These are phyloP conservation scores for Barnettozyma pratensis DNA, from an alignment of 805 yeast species.

Conservation along the genomic window DNA sequence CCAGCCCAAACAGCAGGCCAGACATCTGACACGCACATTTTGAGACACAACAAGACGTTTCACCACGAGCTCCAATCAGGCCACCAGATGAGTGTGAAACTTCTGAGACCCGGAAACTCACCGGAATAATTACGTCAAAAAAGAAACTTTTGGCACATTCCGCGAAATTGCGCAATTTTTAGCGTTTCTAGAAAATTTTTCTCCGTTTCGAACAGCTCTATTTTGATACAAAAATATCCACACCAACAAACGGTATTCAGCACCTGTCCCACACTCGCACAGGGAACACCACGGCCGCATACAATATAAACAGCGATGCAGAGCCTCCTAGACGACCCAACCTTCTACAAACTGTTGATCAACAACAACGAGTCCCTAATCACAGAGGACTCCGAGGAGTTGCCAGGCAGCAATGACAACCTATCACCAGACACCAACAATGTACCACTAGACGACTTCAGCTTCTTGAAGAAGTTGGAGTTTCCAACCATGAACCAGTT, in stretches of 20 bases:
- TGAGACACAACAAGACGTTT: no score
- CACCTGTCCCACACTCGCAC: not conserved
- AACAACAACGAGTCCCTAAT: slow-evolving; percentile 14
- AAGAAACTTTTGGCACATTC: not conserved
- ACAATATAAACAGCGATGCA: slow-evolving; percentile 11
- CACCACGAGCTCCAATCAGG: no score
- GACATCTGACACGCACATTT: no score
- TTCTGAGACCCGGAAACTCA: no score
- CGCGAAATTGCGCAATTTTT: not conserved
- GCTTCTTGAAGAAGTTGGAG: slow-evolving; percentile 9
- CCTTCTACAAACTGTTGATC: slow-evolving; percentile 18
- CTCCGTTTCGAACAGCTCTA: not conserved
- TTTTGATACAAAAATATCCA: not conserved
- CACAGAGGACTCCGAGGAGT: not conserved
- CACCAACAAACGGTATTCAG: not conserved
- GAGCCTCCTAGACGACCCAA: slow-evolving; percentile 20
- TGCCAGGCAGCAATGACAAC: not conserved
- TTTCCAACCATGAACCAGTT: slow-evolving; percentile 7
- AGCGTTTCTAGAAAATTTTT: not conserved
- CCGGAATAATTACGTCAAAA: no score
- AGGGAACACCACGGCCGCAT: not conserved
- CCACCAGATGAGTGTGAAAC: no score
- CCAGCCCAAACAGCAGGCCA: no score
- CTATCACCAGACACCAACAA: not conserved
- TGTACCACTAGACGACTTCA: slow-evolving; percentile 5